Percentiles rank a stretch among this genome's conserved stretches.
Evolutionary conservation across 2,329 filamentous ascomycete species (phyloP).

Genomic region (Rugonectria rugulosa): DNA sequence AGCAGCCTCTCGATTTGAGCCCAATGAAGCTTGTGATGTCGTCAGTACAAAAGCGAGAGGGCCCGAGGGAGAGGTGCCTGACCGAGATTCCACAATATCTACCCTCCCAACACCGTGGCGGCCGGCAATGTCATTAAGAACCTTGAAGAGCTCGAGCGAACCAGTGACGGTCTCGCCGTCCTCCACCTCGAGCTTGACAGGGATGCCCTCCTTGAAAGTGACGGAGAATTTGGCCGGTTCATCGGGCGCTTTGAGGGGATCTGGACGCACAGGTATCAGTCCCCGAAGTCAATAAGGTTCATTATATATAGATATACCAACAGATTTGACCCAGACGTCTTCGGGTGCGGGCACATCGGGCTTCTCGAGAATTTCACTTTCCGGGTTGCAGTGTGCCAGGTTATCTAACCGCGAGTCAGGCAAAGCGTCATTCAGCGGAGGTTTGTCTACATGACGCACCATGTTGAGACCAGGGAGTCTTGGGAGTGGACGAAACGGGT

Average conservation of each 20-base stretch:
- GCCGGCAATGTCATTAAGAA: constrained; percentile 69
- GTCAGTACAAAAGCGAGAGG: no score
- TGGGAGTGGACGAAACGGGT: constrained; percentile 76
- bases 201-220: constrained; percentile 72
- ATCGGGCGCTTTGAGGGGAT: constrained; percentile 70
- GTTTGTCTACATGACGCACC: constrained; percentile 4
- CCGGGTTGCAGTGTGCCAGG: constrained; percentile 78
- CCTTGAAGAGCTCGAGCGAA: constrained; percentile 70
- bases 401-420: constrained; percentile 56
- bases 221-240: constrained; percentile 70
- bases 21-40: constrained; percentile 38
- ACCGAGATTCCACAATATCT: constrained; percentile 59
- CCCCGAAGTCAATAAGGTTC: no score
- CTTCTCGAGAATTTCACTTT: no score
- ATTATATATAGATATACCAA: constrained; percentile 27
- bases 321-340: constrained; percentile 75
- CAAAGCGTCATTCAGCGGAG: not conserved
- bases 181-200: constrained; percentile 67
- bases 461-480: constrained; percentile 67
- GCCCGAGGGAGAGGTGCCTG: no score
- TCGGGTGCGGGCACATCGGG: constrained; percentile 63
- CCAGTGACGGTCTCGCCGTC: constrained; percentile 66
- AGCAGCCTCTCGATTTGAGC: constrained; percentile 59
- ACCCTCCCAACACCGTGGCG: constrained; percentile 73
- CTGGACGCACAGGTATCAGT: constrained; percentile 32